A percentile compares a stretch with the other conserved stretches of the same genome.
These are phyloP conservation scores for Phytopythium helicoides DNA, from an alignment of 352 stramenopile species.

Conservation along the genomic window DNA sequence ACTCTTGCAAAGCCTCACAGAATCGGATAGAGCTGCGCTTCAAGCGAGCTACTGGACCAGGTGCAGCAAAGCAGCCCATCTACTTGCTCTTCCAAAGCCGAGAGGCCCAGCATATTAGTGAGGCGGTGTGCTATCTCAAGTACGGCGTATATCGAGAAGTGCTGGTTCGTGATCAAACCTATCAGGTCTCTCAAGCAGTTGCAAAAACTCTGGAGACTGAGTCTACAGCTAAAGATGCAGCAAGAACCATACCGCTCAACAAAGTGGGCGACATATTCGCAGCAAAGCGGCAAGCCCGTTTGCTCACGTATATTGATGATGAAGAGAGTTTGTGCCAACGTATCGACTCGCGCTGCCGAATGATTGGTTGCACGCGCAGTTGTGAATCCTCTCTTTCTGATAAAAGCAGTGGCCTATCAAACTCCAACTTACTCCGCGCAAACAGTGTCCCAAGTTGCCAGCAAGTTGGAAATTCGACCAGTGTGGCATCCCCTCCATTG, in stretches of 20 bases:
- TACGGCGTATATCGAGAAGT: conserved; percentile 41
- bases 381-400: conserved; percentile 2
- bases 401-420: conserved; percentile 13
- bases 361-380: conserved; percentile 44
- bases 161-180: conserved; percentile 15
- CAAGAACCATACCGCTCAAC: background rate
- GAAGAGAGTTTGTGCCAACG: conserved; percentile 32
- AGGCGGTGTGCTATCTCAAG: conserved; percentile 65
- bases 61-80: conserved; percentile 50
- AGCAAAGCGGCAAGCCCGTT: conserved; percentile 12
- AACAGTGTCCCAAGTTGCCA: conserved; percentile 3
- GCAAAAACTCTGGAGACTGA: background rate
- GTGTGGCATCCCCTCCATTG: conserved; percentile 6
- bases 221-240: background rate
- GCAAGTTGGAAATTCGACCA: background rate
- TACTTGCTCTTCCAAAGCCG: conserved; percentile 56
- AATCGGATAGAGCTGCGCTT: conserved; percentile 59
- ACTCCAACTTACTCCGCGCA: conserved; percentile 18
- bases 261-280: background rate
- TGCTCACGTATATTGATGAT: conserved; percentile 38
- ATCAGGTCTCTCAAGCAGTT: background rate
- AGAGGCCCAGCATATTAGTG: conserved; percentile 58
- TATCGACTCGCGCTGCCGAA: conserved; percentile 41
- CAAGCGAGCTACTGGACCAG: conserved; percentile 17
- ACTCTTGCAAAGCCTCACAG: conserved; percentile 39